Base-by-base conservation (phyloP, 2,329 filamentous ascomycete genomes). In the Hypoxylon sp. region DNA sequence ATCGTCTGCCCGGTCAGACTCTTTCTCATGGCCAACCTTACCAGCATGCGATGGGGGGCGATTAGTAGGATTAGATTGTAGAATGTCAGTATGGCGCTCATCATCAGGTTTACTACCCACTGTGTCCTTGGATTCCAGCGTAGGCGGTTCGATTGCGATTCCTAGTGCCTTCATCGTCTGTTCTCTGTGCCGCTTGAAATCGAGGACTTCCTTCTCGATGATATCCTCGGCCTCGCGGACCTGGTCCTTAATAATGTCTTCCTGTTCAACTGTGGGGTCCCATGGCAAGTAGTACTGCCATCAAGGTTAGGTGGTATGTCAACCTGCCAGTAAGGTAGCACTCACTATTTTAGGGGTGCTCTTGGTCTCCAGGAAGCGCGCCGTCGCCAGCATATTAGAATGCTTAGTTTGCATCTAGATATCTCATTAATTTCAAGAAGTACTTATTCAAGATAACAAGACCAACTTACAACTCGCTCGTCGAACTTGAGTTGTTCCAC, bases 221-320 rank as follows among this genome's bases (percentile, higher is more conserved):
- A 78, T 83, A 1, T 82, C 84, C 77, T 93, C 86, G 15, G 87
- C 88, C 57, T 91, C 87, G 51, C 86, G 83, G 29, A 93, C 84
- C 78, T 97, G 94, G 3, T 86, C 82, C 50, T 90, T 86, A 76
- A 98, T 92, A 10, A 80, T 84, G 4, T 89, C 86, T 78, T 94
- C 88, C 78, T 98, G 91, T 48, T 88, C 85, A 4, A 83, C 79
- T 32, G 88, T 89, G 62, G 92, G 84, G 73, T 93, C 89, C 91
- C 92, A 97, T 0, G 95, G 95, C 50, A 91, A 90, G 79, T 96
- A 98, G 79, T 92, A 95, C 93, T 97, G 61, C 37, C 8, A 61
- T 29, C 11, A 59, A 15, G 48, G 61, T 70, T 48, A 57, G 57
- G 58, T 57, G n/a, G 31, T 47, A 32, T 1, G 21, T 31, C 7